Percentiles rank a stretch among this genome's conserved stretches.
These are phyloP conservation scores for Termitomyces sp. DNA, from an alignment of 768 basidiomycete species.

Conservation along the genomic window DNA sequence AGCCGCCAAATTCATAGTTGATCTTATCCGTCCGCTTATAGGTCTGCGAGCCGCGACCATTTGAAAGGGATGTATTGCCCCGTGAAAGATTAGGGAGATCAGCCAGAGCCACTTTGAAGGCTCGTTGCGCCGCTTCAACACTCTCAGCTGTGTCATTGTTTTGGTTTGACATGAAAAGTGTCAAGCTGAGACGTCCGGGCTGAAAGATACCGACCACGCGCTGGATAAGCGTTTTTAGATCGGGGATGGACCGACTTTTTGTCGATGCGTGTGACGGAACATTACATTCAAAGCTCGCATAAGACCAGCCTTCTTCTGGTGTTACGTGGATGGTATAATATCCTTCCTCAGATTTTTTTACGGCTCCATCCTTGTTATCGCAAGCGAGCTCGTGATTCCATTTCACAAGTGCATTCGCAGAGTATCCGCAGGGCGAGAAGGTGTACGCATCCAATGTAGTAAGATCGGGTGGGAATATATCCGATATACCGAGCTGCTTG, in stretches of 20 bases:
- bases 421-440: conserved; percentile 95
- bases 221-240: conserved; percentile 75
- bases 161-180: conserved; percentile 81
- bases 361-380: neutral
- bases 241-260: conserved; percentile 43
- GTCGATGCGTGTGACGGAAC: conserved; percentile 50
- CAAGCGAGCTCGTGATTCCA: conserved; percentile 38
- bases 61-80: neutral
- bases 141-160: conserved; percentile 47
- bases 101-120: conserved; percentile 64
- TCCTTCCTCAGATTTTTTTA: conserved; percentile 48
- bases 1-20: conserved; percentile 95
- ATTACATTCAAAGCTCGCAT: conserved; percentile 98
- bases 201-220: conserved; percentile 93
- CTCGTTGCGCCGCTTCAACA: conserved; percentile 68
- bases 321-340: conserved; percentile 99
- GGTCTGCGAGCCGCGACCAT: conserved; percentile 14
- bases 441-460: conserved; percentile 90
- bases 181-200: conserved; percentile 79
- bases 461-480: conserved; percentile 73
- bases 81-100: conserved; percentile 10
- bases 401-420: conserved; percentile 82
- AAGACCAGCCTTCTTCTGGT: conserved; percentile 96
- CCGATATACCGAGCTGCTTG: conserved; percentile 67
- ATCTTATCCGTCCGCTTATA: conserved; percentile 95